Conservation (phyloP, 495 filamentous ascomycete species). For the Hyphodiscus hymeniophilus region DNA sequence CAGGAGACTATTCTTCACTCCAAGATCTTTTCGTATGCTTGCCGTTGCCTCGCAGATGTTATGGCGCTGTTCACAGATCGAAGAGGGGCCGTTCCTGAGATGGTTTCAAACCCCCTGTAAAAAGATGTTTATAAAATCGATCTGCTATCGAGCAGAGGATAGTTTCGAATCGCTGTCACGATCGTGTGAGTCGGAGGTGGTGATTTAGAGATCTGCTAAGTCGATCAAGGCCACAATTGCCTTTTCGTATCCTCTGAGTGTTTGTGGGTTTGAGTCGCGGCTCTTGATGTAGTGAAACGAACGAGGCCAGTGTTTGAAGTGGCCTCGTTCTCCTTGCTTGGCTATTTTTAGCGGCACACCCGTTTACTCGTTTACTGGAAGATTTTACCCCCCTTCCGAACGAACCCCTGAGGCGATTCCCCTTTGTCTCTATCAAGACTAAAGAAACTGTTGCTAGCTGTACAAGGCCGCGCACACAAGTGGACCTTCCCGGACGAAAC, state of each 20-base stretch:
- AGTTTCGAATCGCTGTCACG: background rate
- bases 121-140: background rate
- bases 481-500: background rate
- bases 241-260: background rate
- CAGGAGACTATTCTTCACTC: background rate
- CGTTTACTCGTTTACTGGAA: too few species aligned
- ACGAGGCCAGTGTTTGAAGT: background rate
- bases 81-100: conserved; percentile 1
- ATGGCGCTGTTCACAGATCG: conserved; percentile 9
- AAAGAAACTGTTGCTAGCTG: too few species aligned
- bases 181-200: background rate
- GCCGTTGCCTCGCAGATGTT: background rate
- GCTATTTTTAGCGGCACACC: conserved; percentile 4
- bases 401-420: background rate
- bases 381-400: background rate
- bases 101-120: conserved; percentile 17
- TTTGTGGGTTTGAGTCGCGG: conserved; percentile 5
- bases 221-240: conserved; percentile 8
- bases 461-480: background rate
- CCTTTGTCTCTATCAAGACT: too few species aligned
- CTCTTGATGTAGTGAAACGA: conserved; percentile 4
- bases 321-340: background rate
- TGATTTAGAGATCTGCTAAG: background rate
- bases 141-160: conserved; percentile 16
- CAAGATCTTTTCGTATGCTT: background rate